Evolutionary conservation across 1,284 basidiomycete genomes (phyloP).

Genomic region (Bondarzewia mesenterica): DNA sequence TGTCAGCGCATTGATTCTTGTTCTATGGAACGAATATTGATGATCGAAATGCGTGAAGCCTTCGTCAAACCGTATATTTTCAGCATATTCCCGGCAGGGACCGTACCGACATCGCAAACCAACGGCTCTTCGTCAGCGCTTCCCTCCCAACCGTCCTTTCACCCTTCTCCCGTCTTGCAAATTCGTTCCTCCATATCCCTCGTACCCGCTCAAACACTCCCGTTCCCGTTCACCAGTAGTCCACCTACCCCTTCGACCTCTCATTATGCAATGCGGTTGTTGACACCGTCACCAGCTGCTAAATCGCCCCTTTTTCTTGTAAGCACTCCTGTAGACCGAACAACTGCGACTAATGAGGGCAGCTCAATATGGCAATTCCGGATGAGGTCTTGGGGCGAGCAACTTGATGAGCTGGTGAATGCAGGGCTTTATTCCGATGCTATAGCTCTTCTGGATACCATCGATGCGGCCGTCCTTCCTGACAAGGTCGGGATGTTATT

Average conservation of each 20-base stretch:
- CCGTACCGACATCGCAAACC: conserved; percentile 32
- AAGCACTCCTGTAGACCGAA: conserved; percentile 67
- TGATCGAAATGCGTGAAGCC: conserved; percentile 41
- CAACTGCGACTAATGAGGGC: conserved; percentile 53
- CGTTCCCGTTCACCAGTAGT: conserved; percentile 47
- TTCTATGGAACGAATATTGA: neutral
- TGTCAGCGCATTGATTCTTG: conserved; percentile 36
- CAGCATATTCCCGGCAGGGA: conserved; percentile 65
- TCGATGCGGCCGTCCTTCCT: conserved; percentile 55
- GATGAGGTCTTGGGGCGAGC: conserved; percentile 70
- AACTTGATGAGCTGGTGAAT: conserved; percentile 80
- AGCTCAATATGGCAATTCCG: conserved; percentile 72
- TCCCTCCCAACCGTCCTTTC: conserved; percentile 22
- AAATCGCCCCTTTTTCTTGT: conserved; percentile 62
- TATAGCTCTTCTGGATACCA: conserved; percentile 67
- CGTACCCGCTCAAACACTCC: conserved; percentile 53
- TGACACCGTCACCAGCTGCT: conserved; percentile 39
- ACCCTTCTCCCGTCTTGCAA: conserved; percentile 58
- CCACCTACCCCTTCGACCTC: conserved; percentile 18
- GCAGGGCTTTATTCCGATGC: conserved; percentile 75
- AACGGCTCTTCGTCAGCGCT: conserved; percentile 8
- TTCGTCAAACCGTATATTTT: conserved; percentile 83
- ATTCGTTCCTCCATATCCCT: conserved; percentile 76
- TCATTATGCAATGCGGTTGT: conserved; percentile 50
- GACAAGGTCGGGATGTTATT: conserved; percentile 54